Percentiles rank a stretch among this genome's conserved stretches.
phyloP scores from a whole-genome alignment of 2,329 filamentous ascomycete species.

The Microcyclosporella mali region DNA sequence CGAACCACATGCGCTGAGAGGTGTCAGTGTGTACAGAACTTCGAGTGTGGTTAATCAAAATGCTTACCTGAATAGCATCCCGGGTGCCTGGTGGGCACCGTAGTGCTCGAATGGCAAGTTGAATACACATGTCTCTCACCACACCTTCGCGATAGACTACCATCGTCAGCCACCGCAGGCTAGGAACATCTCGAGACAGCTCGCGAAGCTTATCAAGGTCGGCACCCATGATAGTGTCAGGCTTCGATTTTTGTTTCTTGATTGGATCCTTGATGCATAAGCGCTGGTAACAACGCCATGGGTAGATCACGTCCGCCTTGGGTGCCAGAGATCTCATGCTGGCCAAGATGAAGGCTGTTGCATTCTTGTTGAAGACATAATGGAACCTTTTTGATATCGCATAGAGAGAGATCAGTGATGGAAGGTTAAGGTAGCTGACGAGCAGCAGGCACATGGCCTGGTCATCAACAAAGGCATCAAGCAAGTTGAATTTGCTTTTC shows the following conservation, averaged over 20 bases:
- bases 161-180: conserved; percentile 63
- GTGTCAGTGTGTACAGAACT: background rate
- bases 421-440: conserved; percentile 48
- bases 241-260: conserved; percentile 20
- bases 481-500: conserved; percentile 27
- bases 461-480: conserved; percentile 30
- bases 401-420: conserved; percentile 60
- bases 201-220: conserved; percentile 11
- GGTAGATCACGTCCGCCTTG: conserved; percentile 53
- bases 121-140: conserved; percentile 57
- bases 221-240: conserved; percentile 8
- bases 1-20: conserved; percentile 61
- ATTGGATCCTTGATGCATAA: conserved; percentile 56
- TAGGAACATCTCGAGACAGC: conserved; percentile 51
- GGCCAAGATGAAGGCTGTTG: conserved; percentile 52
- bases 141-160: conserved; percentile 53
- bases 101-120: conserved; percentile 54
- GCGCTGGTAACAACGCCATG: conserved; percentile 53
- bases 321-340: conserved; percentile 52
- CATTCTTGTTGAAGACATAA: conserved; percentile 52
- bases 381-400: conserved; percentile 59
- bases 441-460: conserved; percentile 52
- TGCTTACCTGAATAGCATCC: conserved; percentile 20
- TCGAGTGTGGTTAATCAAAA: background rate
- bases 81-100: conserved; percentile 29